Base-by-base conservation (phyloP, 768 basidiomycete genomes). In the Xerocomellus chrysenteron region DNA sequence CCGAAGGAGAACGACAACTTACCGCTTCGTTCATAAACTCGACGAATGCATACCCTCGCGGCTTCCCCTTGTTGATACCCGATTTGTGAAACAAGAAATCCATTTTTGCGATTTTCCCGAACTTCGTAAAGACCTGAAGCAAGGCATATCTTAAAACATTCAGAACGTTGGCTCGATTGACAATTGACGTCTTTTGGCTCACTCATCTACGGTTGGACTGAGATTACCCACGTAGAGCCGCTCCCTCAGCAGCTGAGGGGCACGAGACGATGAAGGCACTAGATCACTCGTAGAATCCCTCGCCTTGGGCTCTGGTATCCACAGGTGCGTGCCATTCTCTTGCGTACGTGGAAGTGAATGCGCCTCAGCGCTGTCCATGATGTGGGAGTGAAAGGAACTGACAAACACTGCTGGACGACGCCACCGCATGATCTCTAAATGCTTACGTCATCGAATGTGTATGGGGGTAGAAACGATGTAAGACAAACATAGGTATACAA, bases 1-100 rank as follows among this genome's bases (percentile, higher is more conserved):
- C 62, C 65, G 52, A 64, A 55, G 58, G 62, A 46, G 47, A 10
- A 33, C 59, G 26, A 26, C 21, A 50, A 86, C 91, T 78, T 74
- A 98, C 96, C 74, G 86, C 83, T 74, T 86, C 80, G 43, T 81
- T 81, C 32, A 79, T 79, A 65, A 86, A 98, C 74, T 98, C 92
- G 35, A 99, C 74, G 63, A 98, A 99, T 0, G 94, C 95, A 72
- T 96, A 98, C 6, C 97, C 96, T 13, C 95, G 80, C 1, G 97
- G 95, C 70, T 92, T 97, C 17, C 97, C 97, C 68, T 88, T 94
- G 66, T 87, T 73, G 13, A 85, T 80, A 0, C 96, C 97, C 0
- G 88, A 78, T 74, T 96, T 98, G 79, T 99, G 95, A 68, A 98
- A 98, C 59, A 98, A 80, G 71, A 86, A 98, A 73, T 99, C 97